These are phyloP conservation scores for Silene noctiflora DNA, from an alignment of 179 eudicot species.

Conservation along the genomic window DNA sequence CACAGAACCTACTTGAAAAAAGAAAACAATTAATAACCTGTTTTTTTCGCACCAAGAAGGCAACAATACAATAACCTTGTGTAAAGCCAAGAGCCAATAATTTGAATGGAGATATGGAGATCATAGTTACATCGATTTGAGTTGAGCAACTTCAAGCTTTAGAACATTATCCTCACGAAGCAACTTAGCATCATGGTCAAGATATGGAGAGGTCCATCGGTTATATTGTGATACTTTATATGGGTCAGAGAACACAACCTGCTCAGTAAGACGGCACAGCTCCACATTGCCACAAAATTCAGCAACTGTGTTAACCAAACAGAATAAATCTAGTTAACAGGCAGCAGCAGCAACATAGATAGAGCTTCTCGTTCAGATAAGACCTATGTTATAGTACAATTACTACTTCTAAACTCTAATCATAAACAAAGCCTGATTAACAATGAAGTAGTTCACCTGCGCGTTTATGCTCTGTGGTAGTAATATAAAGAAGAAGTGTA, in stretches of 20 bases:
- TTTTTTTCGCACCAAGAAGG: not conserved
- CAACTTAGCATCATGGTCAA: constrained; percentile 78
- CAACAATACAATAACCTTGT: not conserved
- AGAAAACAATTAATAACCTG: not conserved
- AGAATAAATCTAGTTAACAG: not conserved
- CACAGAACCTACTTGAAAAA: constrained; percentile 66
- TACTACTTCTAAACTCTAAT: not conserved
- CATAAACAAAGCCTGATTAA: not conserved
- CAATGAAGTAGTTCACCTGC: constrained; percentile 38
- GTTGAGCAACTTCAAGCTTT: constrained; percentile 79
- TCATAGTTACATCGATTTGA: constrained; percentile 60
- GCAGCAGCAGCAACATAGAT: not conserved
- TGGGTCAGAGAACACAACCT: constrained; percentile 89
- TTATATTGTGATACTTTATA: constrained; percentile 70
- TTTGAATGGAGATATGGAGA: not conserved
- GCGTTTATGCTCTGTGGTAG: constrained; percentile 76
- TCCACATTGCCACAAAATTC: constrained; percentile 86
- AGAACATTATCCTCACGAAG: constrained; percentile 64
- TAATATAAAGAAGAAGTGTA: constrained; percentile 73
- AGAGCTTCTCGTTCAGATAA: not conserved
- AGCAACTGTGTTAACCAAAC: constrained; percentile 52
- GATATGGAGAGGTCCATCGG: constrained; percentile 84
- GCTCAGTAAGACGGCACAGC: constrained; percentile 78
- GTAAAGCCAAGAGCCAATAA: not conserved
- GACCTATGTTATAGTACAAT: not conserved